Percentiles rank a stretch among this genome's conserved stretches.
phyloP scores from a whole-genome alignment of 345 rosid genomes.

The Hirschfeldia incana region DNA sequence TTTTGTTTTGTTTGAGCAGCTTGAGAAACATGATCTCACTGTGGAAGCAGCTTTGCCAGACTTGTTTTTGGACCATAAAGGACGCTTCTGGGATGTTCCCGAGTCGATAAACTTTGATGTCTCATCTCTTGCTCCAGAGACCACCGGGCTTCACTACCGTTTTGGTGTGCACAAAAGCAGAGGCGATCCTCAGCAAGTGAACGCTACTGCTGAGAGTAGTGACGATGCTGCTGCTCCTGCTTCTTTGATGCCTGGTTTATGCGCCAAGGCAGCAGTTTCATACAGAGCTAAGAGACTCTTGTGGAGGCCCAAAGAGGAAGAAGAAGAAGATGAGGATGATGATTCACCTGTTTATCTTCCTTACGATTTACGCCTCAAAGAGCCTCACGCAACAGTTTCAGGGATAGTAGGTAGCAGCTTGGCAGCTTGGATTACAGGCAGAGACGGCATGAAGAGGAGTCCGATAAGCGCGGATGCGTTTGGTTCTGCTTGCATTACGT shows the following conservation, averaged over 20 bases:
- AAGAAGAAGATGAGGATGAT: conserved; percentile 43
- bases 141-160: conserved; percentile 66
- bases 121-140: conserved; percentile 54
- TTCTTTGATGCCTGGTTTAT: conserved; percentile 70
- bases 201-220: conserved; percentile 35
- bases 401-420: conserved; percentile 65
- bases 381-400: conserved; percentile 78
- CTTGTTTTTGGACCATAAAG: conserved; percentile 66
- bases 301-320: conserved; percentile 60
- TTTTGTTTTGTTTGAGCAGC: conserved; percentile 45
- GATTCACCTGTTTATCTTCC: conserved; percentile 47
- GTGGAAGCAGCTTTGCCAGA: conserved; percentile 92
- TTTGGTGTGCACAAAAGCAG: conserved; percentile 66
- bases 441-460: conserved; percentile 50
- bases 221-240: conserved; percentile 56
- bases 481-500: conserved; percentile 75
- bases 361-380: conserved; percentile 61
- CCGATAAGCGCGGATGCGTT: conserved; percentile 62
- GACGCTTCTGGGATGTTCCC: conserved; percentile 88
- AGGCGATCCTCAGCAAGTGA: conserved; percentile 58
- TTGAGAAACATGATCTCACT: conserved; percentile 69
- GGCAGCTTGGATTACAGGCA: conserved; percentile 62
- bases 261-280: conserved; percentile 80
- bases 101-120: conserved; percentile 71
- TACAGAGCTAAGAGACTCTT: conserved; percentile 64